Evolutionary conservation across 805 yeast species (phyloP).

Genomic region (Pichia cabralensis): DNA sequence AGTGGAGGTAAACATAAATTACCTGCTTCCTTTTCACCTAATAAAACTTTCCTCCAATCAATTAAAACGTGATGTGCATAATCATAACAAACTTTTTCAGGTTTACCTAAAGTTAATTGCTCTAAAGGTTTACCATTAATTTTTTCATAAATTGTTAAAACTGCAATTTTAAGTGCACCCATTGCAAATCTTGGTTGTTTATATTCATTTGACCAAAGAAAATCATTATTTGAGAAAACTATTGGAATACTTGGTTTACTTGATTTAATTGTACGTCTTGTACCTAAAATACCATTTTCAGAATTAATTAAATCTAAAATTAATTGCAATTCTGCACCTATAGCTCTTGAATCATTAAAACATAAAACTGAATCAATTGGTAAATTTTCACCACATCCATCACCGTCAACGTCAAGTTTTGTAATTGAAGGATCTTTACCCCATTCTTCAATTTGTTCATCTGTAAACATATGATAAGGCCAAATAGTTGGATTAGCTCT

Average conservation of each 20-base stretch:
- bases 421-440: conserved; percentile 25
- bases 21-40: conserved; percentile 12
- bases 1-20: conserved; percentile 32
- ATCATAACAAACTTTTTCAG: conserved; percentile 68
- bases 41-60: conserved; percentile 35
- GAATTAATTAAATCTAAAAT: conserved; percentile 62
- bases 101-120: conserved; percentile 69
- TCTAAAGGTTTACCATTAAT: conserved; percentile 33
- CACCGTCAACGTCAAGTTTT: conserved; percentile 19
- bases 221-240: conserved; percentile 80
- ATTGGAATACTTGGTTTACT: conserved; percentile 42
- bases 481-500: conserved; percentile 47
- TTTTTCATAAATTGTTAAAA: conserved; percentile 46
- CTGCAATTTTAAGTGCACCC: conserved; percentile 67
- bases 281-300: conserved; percentile 53
- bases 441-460: conserved; percentile 34
- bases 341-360: conserved; percentile 82
- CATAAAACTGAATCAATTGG: conserved; percentile 71
- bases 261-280: conserved; percentile 30
- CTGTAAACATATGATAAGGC: conserved; percentile 54
- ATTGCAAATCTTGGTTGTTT: conserved; percentile 76
- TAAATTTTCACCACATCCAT: conserved; percentile 20
- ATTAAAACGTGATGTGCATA: conserved; percentile 68
- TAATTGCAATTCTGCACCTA: conserved; percentile 78
- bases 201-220: conserved; percentile 82